Percentiles rank a stretch among this genome's conserved stretches.
Conservation (phyloP, 805 yeast genomes). For the Ogataea minuta region DNA sequence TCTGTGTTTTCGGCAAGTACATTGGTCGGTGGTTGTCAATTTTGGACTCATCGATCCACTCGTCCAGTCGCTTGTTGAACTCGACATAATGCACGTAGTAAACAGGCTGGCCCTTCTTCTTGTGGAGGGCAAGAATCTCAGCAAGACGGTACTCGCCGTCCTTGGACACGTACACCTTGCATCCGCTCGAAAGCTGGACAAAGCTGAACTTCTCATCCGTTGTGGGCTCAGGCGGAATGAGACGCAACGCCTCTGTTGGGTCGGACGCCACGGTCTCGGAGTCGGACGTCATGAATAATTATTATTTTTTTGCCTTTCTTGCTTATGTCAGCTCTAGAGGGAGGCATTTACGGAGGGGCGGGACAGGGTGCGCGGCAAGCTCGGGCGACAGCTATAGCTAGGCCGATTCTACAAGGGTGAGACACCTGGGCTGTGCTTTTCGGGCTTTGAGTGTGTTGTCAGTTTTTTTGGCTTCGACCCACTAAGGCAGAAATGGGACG, state of each 20-base stretch:
- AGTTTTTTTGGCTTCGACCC: too few relatives aligned
- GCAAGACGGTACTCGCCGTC: constrained; percentile 80
- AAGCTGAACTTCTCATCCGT: constrained; percentile 29
- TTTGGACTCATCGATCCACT: constrained; percentile 78
- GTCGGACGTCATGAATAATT: constrained; percentile 30
- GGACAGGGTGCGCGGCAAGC: not conserved
- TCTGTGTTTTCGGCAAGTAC: constrained; percentile 61
- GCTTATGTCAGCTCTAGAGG: constrained; percentile 1
- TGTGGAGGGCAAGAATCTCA: constrained; percentile 75
- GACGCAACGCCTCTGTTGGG: constrained; percentile 28
- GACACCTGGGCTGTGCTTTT: too few relatives aligned
- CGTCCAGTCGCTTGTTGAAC: constrained; percentile 94
- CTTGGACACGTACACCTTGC: constrained; percentile 78
- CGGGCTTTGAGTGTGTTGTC: too few relatives aligned
- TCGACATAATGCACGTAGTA: constrained; percentile 94
- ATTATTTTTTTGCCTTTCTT: constrained; percentile 4
- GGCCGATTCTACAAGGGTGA: too few relatives aligned
- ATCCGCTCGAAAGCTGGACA: constrained; percentile 66
- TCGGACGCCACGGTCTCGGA: constrained; percentile 28
- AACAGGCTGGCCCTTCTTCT: constrained; percentile 70
- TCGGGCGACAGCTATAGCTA: too few relatives aligned
- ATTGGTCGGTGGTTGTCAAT: constrained; percentile 72
- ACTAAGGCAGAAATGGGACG: constrained; percentile 6
- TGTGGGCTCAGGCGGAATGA: constrained; percentile 34
- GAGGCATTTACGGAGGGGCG: not conserved